phyloP scores from a whole-genome alignment of 257 asterid genomes.

The Solanum piurae region DNA sequence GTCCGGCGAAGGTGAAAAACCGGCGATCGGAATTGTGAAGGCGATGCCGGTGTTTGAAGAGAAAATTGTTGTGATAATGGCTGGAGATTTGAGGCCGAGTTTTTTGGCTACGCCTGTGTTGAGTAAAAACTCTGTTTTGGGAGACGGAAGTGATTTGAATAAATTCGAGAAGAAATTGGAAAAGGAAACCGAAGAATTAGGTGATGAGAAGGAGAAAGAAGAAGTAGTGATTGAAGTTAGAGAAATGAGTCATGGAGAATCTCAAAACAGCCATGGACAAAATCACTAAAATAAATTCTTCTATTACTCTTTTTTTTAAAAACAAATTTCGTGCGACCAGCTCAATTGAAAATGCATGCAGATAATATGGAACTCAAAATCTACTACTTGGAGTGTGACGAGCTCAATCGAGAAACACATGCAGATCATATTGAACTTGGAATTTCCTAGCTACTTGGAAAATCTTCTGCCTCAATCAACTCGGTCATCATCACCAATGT shows the following conservation, averaged over 20 bases:
- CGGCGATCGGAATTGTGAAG: conserved; percentile 1
- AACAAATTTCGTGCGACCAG: neutral
- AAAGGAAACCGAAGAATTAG: neutral
- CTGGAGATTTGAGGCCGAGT: conserved; percentile 79
- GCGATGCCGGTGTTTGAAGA: conserved; percentile 43
- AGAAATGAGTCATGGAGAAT: neutral
- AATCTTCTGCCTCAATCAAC: neutral
- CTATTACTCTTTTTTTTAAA: neutral
- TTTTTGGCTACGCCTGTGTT: conserved; percentile 69
- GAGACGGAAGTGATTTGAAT: neutral
- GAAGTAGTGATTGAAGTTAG: neutral
- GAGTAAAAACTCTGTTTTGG: conserved; percentile 17
- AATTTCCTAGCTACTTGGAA: neutral
- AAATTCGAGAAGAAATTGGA: neutral
- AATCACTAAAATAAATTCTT: neutral
- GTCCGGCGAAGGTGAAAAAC: conserved; percentile 26
- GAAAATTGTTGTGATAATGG: conserved; percentile 79
- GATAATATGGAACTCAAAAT: neutral
- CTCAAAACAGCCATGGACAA: neutral
- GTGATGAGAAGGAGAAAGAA: neutral
- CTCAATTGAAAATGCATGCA: neutral
- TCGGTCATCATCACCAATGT: neutral
- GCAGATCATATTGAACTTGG: neutral
- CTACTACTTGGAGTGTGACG: too few species aligned
- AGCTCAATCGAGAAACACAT: neutral